phyloP scores from a whole-genome alignment of 148 eudicot genomes.

The Rhododendron kiyosumense region DNA sequence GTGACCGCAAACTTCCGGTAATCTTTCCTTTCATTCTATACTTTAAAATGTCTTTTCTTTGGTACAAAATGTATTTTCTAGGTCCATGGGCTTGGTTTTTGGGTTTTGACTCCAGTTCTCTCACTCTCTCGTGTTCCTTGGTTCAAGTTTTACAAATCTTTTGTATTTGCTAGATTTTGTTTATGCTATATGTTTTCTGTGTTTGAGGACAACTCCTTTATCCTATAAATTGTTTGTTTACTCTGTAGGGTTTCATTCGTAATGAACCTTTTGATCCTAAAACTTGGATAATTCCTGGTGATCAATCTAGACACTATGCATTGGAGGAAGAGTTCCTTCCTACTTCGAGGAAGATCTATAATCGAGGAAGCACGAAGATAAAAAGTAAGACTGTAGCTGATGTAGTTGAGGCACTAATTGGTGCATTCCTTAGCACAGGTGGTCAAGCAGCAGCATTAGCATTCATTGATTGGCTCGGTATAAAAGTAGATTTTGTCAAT shows the following conservation, averaged over 20 bases:
- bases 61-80: neutral
- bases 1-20: constrained; percentile 75
- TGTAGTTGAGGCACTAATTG: constrained; percentile 90
- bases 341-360: constrained; percentile 34
- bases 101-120: neutral
- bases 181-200: neutral
- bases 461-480: constrained; percentile 84
- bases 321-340: constrained; percentile 39
- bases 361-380: constrained; percentile 29
- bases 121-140: neutral
- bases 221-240: neutral
- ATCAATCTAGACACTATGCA: constrained; percentile 15
- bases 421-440: constrained; percentile 63
- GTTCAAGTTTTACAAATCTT: neutral
- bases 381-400: constrained; percentile 80
- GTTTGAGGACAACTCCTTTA: neutral
- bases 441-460: constrained; percentile 70
- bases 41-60: neutral
- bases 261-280: constrained; percentile 65
- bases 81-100: neutral
- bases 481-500: constrained; percentile 45
- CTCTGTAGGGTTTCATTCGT: constrained; percentile 79
- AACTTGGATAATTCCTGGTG: constrained; percentile 71
- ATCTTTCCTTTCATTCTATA: neutral
- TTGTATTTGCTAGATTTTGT: neutral